Conservation (phyloP, 2,329 filamentous ascomycete genomes). For the Ceratocystis huliohia region DNA sequence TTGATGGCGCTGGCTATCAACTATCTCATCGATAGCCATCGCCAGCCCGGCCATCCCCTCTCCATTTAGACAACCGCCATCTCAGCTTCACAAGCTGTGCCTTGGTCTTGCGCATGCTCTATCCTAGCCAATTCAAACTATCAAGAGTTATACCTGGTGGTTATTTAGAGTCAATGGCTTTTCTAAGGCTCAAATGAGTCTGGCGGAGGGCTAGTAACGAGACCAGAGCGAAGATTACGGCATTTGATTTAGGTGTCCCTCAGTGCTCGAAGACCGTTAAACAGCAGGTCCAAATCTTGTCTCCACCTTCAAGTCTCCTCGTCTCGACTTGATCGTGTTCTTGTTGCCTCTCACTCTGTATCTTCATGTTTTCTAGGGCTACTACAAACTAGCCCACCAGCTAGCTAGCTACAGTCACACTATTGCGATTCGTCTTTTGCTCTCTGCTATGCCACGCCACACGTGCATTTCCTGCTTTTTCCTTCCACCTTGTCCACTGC, state of each 20-base stretch:
- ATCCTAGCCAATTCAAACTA: no score
- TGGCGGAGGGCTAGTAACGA: no score
- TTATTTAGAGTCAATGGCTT: no score
- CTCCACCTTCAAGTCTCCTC: no score
- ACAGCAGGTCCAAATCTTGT: no score
- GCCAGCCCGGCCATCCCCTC: background rate
- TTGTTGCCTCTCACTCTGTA: background rate
- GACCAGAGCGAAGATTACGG: no score
- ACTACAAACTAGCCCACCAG: background rate
- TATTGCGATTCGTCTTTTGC: constrained; percentile 3
- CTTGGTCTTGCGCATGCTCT: background rate
- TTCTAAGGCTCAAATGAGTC: no score
- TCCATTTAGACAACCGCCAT: background rate
- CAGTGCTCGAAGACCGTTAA: no score
- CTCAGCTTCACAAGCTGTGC: background rate
- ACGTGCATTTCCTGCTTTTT: background rate
- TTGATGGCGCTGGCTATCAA: background rate
- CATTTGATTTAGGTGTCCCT: no score
- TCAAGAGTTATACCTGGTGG: no score
- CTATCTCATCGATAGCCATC: background rate
- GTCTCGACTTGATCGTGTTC: no score
- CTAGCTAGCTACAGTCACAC: background rate
- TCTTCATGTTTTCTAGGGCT: background rate
- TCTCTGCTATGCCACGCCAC: background rate
- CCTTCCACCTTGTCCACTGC: background rate